phyloP scores from a whole-genome alignment of 225 moss, liverwort and hornwort species.

The Pleurozium schreberi region DNA sequence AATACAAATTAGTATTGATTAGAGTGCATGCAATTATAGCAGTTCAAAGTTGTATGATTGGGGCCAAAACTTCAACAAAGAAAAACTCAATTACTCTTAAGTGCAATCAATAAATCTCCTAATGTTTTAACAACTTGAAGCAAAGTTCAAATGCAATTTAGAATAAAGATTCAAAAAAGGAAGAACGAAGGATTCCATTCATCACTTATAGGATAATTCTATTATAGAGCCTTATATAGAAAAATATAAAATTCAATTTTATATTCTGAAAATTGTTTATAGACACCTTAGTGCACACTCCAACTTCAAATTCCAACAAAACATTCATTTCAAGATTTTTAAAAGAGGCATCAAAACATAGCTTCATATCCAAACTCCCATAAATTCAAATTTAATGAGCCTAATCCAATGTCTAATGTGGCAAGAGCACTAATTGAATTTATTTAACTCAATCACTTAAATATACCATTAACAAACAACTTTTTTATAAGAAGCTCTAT shows the following conservation, averaged over 20 bases:
- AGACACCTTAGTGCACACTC: too few species aligned
- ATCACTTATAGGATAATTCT: not conserved
- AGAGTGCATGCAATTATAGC: not conserved
- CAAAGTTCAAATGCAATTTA: not conserved
- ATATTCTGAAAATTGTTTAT: not conserved
- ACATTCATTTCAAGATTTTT: not conserved
- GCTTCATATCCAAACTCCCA: accelerated
- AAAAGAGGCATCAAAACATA: not conserved
- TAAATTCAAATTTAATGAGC: not conserved
- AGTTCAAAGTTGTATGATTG: accelerated
- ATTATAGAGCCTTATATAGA: not conserved
- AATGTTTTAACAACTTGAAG: too few species aligned
- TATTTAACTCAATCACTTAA: too few species aligned
- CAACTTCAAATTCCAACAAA: not conserved
- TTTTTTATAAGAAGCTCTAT: too few species aligned
- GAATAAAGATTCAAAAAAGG: not conserved
- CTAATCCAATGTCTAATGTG: accelerated
- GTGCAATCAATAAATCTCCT: too few species aligned
- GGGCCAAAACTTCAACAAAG: not conserved
- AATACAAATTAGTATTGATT: not conserved
- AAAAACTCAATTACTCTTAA: too few species aligned
- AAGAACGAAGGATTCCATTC: not conserved
- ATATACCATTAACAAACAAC: not conserved
- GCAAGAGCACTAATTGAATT: accelerated
- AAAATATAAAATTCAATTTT: not conserved